These are phyloP conservation scores for Pneumocystis oryctolagi DNA, from an alignment of 1,139 yeast genomes.

Conservation along the genomic window DNA sequence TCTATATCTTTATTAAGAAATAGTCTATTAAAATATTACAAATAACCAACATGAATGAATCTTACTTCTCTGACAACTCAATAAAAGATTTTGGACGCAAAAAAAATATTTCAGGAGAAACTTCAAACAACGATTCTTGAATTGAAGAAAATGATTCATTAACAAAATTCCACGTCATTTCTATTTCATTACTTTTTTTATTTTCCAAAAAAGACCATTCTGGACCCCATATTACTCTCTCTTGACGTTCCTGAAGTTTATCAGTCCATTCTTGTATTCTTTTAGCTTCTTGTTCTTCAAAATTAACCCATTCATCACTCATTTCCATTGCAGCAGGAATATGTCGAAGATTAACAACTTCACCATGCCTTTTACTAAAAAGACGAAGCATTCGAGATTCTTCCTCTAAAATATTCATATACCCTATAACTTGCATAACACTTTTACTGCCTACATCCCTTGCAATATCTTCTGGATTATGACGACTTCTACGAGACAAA, in stretches of 20 bases:
- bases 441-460: constrained; percentile 5
- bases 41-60: neutral
- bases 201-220: neutral
- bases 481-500: constrained; percentile 4
- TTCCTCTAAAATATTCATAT: constrained; percentile 4
- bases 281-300: neutral
- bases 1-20: neutral
- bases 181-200: neutral
- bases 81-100: neutral
- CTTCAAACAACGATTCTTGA: neutral
- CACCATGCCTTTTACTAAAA: neutral
- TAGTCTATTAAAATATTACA: neutral
- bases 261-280: neutral
- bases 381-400: neutral
- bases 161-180: neutral
- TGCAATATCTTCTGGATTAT: constrained; percentile 1
- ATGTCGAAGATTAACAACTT: neutral
- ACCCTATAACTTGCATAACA: constrained; percentile 4
- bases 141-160: neutral
- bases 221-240: neutral
- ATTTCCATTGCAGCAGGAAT: constrained; percentile 1
- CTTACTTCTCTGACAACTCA: neutral
- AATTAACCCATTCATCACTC: neutral
- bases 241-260: neutral
- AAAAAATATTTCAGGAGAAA: neutral